phyloP scores from a whole-genome alignment of 805 yeast genomes.

The Cyberlindnera galapagoensis region DNA sequence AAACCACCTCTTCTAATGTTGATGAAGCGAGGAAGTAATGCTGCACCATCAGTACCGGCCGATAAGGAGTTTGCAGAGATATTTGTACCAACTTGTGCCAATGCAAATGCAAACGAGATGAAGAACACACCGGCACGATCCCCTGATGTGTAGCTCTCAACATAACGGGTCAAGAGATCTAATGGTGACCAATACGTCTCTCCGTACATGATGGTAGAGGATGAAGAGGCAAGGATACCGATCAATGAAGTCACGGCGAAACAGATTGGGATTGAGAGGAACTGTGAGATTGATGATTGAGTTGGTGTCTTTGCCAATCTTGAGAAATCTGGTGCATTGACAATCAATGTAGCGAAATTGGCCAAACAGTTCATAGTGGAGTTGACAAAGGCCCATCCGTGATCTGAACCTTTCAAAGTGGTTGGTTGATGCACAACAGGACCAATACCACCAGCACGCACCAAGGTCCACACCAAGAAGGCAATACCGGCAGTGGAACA shows the following conservation, averaged over 20 bases:
- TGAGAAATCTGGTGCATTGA: constrained; percentile 86
- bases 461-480: constrained; percentile 78
- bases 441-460: constrained; percentile 76
- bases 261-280: constrained; percentile 64
- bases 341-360: constrained; percentile 80
- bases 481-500: constrained; percentile 83
- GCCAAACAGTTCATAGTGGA: constrained; percentile 79
- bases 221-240: constrained; percentile 80
- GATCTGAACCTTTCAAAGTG: constrained; percentile 47
- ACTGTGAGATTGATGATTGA: constrained; percentile 49
- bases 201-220: constrained; percentile 63
- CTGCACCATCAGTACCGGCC: constrained; percentile 69
- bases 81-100: constrained; percentile 77
- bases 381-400: constrained; percentile 79
- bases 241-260: constrained; percentile 78
- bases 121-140: constrained; percentile 78
- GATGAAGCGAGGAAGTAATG: constrained; percentile 55
- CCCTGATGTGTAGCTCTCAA: constrained; percentile 48
- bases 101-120: constrained; percentile 61
- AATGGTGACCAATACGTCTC: constrained; percentile 80
- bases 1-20: constrained; percentile 79
- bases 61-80: constrained; percentile 68
- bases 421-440: constrained; percentile 56
- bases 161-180: constrained; percentile 53
- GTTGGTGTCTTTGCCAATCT: constrained; percentile 63